These are phyloP conservation scores for Elsinoe perseae DNA, from an alignment of 2,329 filamentous ascomycete genomes.

Conservation along the genomic window DNA sequence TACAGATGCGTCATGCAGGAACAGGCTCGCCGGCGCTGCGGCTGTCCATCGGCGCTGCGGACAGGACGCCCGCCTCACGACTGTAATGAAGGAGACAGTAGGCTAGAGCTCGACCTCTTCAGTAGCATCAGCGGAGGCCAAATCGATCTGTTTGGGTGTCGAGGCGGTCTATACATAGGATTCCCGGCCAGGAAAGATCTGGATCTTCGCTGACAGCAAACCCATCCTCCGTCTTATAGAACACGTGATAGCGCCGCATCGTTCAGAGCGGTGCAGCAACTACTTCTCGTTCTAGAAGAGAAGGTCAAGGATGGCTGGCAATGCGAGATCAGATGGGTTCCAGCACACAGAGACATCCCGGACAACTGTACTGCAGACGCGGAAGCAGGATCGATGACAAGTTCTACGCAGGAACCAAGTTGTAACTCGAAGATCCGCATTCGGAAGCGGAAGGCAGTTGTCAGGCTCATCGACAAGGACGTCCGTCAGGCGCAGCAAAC, in stretches of 20 bases:
- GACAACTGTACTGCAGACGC: neutral
- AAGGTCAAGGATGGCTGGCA: neutral
- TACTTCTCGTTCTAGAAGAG: neutral
- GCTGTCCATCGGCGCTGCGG: neutral
- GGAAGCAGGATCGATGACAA: neutral
- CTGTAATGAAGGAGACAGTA: neutral
- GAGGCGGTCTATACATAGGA: neutral
- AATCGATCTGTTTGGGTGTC: neutral
- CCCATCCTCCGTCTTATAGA: neutral
- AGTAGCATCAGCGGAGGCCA: neutral
- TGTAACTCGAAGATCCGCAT: neutral
- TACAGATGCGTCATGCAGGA: neutral
- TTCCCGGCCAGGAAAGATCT: neutral
- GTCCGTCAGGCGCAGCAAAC: neutral
- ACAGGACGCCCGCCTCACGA: neutral
- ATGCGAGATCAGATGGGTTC: neutral
- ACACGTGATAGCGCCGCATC: neutral
- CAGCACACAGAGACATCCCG: neutral
- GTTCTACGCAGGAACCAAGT: neutral
- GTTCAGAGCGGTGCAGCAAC: neutral
- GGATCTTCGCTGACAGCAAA: neutral
- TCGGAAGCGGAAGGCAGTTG: neutral
- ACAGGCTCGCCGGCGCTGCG: neutral
- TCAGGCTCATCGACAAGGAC: neutral
- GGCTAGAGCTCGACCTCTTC: neutral